Evolutionary conservation across 768 basidiomycete genomes (phyloP), one percentile per base, ranked within the genome.

Genomic region (Leccinum incarnatum): DNA sequence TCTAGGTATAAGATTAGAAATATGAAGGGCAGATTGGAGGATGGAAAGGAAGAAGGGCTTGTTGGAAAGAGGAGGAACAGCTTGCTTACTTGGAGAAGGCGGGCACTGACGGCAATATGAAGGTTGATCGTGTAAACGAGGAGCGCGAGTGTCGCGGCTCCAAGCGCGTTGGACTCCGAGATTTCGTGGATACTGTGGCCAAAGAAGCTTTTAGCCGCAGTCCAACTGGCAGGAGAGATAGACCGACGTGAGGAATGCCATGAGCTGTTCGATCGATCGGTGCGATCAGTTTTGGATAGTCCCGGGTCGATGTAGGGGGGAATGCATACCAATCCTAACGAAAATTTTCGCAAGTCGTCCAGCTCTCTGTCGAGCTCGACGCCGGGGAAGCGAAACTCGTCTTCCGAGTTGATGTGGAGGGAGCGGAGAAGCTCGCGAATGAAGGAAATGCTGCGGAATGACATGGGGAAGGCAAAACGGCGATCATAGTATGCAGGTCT

Each of bases 111-210:
- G 21, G 54, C 59, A 50, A 67, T 53, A 34, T 74, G 64, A 57
- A 72, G 65, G 36, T 65, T 72, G 47, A 74, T 64, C 2, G 71
- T 72, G 32, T 74, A 70, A 5, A 72, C 51, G 27, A 72, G 47
- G 29, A 74, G 67, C 14, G 62, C 62, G 21, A 72, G 59, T 4
- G 72, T 71, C 34, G 58, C 51, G 14, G 65, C 57, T 40, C 37
- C 60, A 5, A 72, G 49, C 15, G 37, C 53, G 3, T 36, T 49
- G 3, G 69, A 67, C n/a, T 63, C 61, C 27, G 66, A 68, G 17
- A 67, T 52, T 1, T 59, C 58, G 48, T 70, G 68, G 51, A 72
- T 21, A 8, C 71, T 72, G 25, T 30, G 37, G 10, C 27, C 29
- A 21, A 42, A 17, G n/a, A 51, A 15, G 17, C 34, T 7, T 8